Base-by-base conservation (phyloP, 1,284 basidiomycete species). In the Chalciporus piperatoides region DNA sequence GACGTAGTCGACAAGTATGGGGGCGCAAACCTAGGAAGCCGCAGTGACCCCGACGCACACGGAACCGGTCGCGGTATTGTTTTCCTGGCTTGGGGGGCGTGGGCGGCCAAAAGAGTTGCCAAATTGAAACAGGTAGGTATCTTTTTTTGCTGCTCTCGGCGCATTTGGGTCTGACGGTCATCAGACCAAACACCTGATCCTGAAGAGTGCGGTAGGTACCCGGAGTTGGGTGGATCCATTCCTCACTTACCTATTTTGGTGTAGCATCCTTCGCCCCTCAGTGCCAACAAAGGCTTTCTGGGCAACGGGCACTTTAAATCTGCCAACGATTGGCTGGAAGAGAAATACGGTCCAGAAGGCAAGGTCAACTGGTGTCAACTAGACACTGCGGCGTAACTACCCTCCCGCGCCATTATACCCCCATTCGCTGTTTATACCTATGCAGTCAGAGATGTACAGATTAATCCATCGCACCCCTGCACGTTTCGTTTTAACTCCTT, bases 241-340 rank as follows among this genome's bases (percentile, higher is more conserved):
- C 45, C 47, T 51, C 50, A 55, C 53, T 56, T 56, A 52, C 59
- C 44, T 15, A 32, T 57, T 56, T 43, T 52, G 57, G 54, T 44
- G 4, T 59, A 86, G 85, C 91, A 94, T 70, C 90, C 91, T 8
- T 88, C 86, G 27, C 92, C 92, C 5, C 70, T 88, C 14, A 88
- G 88, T 41, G 94, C 90, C 1, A 75, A 81, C 58, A 76, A 79
- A 48, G 93, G 95, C 10, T 98, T 97, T 75, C 70, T 94, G 51
- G 92, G 92, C 42, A 97, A 96, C 68, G 84, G 83, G 27, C 95
- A 97, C 71, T 97, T 97, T 73, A 84, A 79, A 61, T 76, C 81
- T 55, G 90, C 92, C 35, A 96, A 93, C 64, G 77, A 83, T 53
- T 94, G 91, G 91, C 72, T 94, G 15, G 79, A 80, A 61, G 63